phyloP scores from a whole-genome alignment of 1,139 yeast genomes.

The Wickerhamomyces sp. region DNA sequence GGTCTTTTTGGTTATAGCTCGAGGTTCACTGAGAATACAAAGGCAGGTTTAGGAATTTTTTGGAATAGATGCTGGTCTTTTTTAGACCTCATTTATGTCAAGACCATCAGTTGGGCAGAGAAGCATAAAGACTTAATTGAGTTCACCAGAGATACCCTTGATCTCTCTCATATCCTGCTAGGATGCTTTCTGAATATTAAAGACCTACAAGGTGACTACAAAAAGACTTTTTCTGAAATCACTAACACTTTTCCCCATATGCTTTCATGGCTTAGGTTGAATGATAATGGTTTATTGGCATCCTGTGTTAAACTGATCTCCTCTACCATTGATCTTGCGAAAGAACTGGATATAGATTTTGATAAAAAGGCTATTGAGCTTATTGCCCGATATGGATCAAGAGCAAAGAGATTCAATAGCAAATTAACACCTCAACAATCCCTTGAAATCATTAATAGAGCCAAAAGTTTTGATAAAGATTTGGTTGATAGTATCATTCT shows the following conservation, averaged over 20 bases:
- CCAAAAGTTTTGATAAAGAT: constrained; percentile 46
- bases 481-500: constrained; percentile 49
- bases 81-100: constrained; percentile 60
- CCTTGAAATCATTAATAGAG: constrained; percentile 50
- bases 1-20: constrained; percentile 43
- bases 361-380: constrained; percentile 45
- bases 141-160: constrained; percentile 83
- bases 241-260: constrained; percentile 51
- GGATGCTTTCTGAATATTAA: constrained; percentile 59
- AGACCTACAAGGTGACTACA: constrained; percentile 28
- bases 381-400: constrained; percentile 61
- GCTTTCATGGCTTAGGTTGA: constrained; percentile 76
- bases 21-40: constrained; percentile 18
- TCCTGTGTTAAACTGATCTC: constrained; percentile 73
- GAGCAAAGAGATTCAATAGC: constrained; percentile 62
- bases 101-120: constrained; percentile 72
- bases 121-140: constrained; percentile 59
- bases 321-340: constrained; percentile 61
- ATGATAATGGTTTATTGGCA: constrained; percentile 69
- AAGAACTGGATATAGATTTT: constrained; percentile 44
- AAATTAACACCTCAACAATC: constrained; percentile 59
- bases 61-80: constrained; percentile 77
- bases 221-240: constrained; percentile 32
- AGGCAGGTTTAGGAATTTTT: constrained; percentile 33
- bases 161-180: constrained; percentile 64